Base-by-base conservation (phyloP, 2,329 filamentous ascomycete species). In the Ascosphaera aggregata region DNA sequence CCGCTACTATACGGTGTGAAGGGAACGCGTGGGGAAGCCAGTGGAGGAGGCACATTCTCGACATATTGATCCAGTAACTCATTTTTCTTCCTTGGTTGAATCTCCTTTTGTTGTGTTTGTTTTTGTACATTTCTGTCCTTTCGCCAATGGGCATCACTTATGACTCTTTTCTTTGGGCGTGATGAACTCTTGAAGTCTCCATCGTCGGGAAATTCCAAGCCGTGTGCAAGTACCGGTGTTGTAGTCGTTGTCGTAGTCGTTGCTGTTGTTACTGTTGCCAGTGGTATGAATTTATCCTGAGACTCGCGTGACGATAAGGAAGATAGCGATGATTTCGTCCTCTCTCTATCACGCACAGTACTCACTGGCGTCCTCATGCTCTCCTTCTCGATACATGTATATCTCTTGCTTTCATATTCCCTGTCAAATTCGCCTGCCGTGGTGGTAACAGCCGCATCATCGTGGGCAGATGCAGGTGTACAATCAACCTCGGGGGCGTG, bases 91-190 rank as follows among this genome's bases (percentile, higher is more conserved):
- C 51, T 54, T 11, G 48, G 45, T 48, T 8, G 34, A n/a, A 55
- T 48, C 51, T 56, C 39, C 52, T 63, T 61, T 4, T 56, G 51
- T 32, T 55, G 43, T 31, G 51, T 42, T 30, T 51, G 53, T 15
- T 51, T 48, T 1, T 63, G 54, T 7, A 65, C 57, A 41, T 55
- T 65, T 42, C 62, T 65, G 43, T 64, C 67, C 42, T 64, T 66
- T 43, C 66, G 69, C 54, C 86, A 95, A 58, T 93, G 80, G 40
- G 80, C 78, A 59, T 95, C 86, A 54, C 85, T 94, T 43, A 94
- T 73, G 40, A 95, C 81, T 45, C 85, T 73, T 65, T 92, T 94
- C 59, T 81, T 84, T 13, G 86, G 86, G 44, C 46, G 45, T 46
- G 34, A 36, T 4, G 34, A 36, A 17, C 7, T 18, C 15, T 36